phyloP scores from a whole-genome alignment of 2,329 filamentous ascomycete genomes.

The Exophiala lecanii-corni region DNA sequence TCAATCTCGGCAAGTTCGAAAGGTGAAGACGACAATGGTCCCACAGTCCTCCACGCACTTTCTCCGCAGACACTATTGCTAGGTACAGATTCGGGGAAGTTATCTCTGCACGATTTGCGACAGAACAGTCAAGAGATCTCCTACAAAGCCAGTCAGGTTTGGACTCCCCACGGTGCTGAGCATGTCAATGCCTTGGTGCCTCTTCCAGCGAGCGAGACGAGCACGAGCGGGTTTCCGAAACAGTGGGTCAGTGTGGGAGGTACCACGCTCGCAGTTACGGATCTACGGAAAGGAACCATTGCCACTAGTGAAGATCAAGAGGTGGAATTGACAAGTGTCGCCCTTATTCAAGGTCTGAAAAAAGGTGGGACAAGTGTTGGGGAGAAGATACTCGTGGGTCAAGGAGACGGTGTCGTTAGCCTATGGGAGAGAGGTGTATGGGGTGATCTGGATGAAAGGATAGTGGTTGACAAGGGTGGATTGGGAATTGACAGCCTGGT shows the following conservation, averaged over 20 bases:
- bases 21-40: slow-evolving; percentile 53
- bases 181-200: slow-evolving; percentile 86
- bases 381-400: slow-evolving; percentile 70
- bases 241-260: slow-evolving; percentile 94
- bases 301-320: slow-evolving; percentile 92
- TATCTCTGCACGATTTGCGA: slow-evolving; percentile 84
- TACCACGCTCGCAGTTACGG: slow-evolving; percentile 83
- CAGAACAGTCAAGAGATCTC: slow-evolving; percentile 35
- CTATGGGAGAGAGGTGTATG: slow-evolving; percentile 92
- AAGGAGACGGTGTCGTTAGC: slow-evolving; percentile 75
- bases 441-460: slow-evolving; percentile 90
- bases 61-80: slow-evolving; percentile 85
- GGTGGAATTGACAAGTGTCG: slow-evolving; percentile 79
- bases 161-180: slow-evolving; percentile 76
- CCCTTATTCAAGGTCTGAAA: slow-evolving; percentile 71
- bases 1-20: slow-evolving; percentile 55
- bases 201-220: slow-evolving; percentile 71
- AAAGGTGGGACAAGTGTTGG: slow-evolving; percentile 64
- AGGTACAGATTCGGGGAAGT: slow-evolving; percentile 80
- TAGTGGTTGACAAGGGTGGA: slow-evolving; percentile 68
- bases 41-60: slow-evolving; percentile 74
- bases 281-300: slow-evolving; percentile 78
- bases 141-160: slow-evolving; percentile 60
- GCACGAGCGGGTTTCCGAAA: slow-evolving; percentile 83
- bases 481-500: slow-evolving; percentile 79